phyloP scores from a whole-genome alignment of 345 rosid species.

The Physaria fendleri region DNA sequence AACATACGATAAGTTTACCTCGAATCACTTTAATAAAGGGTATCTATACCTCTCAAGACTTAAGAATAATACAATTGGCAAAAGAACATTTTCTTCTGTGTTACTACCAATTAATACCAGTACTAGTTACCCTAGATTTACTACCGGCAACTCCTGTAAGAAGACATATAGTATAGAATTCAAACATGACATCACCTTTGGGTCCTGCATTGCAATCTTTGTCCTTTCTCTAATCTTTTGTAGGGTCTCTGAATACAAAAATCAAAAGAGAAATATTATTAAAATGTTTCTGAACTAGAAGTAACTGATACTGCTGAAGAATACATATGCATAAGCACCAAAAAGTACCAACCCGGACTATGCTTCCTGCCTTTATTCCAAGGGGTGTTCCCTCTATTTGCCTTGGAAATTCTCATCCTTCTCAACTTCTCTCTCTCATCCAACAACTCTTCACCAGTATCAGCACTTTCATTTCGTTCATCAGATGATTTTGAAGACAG shows the following conservation, averaged over 20 bases:
- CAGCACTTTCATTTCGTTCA: constrained; percentile 12
- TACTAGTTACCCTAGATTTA: constrained; percentile 7
- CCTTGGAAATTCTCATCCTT: constrained; percentile 82
- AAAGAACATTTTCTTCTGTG: neutral
- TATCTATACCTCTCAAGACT: constrained; percentile 5
- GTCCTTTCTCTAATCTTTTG: constrained; percentile 82
- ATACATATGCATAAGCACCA: neutral
- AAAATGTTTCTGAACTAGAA: neutral
- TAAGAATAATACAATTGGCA: neutral
- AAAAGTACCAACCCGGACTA: constrained; percentile 55
- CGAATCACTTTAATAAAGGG: neutral
- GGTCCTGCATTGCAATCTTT: constrained; percentile 92
- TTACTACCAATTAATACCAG: constrained; percentile 1
- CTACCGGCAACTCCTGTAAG: constrained; percentile 18
- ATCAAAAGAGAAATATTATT: neutral
- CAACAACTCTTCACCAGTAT: constrained; percentile 34
- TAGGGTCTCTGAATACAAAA: constrained; percentile 64
- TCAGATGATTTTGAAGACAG: constrained; percentile 25
- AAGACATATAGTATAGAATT: constrained; percentile 31
- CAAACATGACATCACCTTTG: constrained; percentile 99
- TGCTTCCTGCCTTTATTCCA: constrained; percentile 99
- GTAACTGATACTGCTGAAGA: neutral
- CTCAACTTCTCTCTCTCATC: constrained; percentile 65
- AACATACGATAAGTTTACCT: neutral
- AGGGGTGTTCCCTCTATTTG: constrained; percentile 82